These are phyloP conservation scores for Microbotryomycetes sp. DNA, from an alignment of 1,284 basidiomycete species.

Conservation along the genomic window DNA sequence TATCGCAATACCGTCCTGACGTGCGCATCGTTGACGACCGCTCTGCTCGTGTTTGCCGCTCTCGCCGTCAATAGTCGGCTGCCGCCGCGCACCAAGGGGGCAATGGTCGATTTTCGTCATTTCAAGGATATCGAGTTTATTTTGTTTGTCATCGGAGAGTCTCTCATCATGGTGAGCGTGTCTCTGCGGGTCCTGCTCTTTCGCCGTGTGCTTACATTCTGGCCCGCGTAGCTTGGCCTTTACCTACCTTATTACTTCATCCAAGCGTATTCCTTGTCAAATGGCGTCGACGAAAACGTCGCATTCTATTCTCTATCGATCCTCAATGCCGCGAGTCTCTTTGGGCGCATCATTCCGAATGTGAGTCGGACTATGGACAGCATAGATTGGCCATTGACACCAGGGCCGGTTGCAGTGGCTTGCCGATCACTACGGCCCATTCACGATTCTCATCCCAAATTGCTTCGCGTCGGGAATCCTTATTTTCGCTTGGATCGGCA, in stretches of 20 bases:
- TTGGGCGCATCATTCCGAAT: constrained; percentile 36
- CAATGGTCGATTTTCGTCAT: constrained; percentile 24
- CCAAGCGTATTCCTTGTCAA: constrained; percentile 24
- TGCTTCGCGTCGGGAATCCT: constrained; percentile 25
- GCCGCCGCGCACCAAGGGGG: constrained; percentile 27
- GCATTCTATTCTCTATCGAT: constrained; percentile 31
- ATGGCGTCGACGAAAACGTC: constrained; percentile 34
- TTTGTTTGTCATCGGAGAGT: constrained; percentile 29
- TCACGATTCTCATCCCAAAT: constrained; percentile 31
- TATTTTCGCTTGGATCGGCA: constrained; percentile 29
- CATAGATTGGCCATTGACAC: neutral
- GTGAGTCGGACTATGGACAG: constrained; percentile 4
- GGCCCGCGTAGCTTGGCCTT: constrained; percentile 15
- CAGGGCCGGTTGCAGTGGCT: constrained; percentile 16
- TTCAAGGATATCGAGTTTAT: constrained; percentile 31
- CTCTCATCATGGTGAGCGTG: constrained; percentile 34
- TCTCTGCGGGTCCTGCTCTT: neutral
- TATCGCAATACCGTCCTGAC: constrained; percentile 29
- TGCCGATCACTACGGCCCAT: constrained; percentile 31
- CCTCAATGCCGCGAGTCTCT: constrained; percentile 32
- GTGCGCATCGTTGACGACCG: constrained; percentile 27
- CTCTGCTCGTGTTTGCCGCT: constrained; percentile 22
- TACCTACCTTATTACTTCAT: constrained; percentile 33
- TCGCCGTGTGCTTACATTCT: neutral
- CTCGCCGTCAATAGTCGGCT: constrained; percentile 26